A percentile compares a stretch with the other conserved stretches of the same genome.
Evolutionary conservation across 257 asterid species (phyloP).

Genomic region (Jaltomata sinuosa): DNA sequence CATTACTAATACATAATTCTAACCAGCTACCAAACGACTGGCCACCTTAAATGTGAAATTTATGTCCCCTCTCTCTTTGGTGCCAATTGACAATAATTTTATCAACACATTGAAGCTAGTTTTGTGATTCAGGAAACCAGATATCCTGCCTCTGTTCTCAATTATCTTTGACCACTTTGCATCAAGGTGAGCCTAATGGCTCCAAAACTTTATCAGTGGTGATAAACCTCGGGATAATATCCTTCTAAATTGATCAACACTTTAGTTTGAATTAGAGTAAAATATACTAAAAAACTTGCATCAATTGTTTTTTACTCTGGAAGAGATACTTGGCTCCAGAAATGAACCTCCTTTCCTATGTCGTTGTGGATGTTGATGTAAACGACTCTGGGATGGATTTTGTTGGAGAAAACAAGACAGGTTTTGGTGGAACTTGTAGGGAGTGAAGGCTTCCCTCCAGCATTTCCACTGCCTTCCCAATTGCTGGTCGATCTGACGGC

Average conservation of each 20-base stretch:
- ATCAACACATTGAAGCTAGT: neutral
- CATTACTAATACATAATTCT: too few species aligned
- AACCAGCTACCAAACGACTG: too few species aligned
- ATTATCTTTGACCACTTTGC: neutral
- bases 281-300: neutral
- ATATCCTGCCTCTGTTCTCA: neutral
- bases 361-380: neutral
- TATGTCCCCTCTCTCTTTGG: too few species aligned
- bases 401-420: conserved; percentile 18
- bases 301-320: neutral
- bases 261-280: neutral
- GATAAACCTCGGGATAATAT: neutral
- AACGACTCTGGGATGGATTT: conserved; percentile 3
- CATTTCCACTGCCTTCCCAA: conserved; percentile 54
- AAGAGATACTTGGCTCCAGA: neutral
- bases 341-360: neutral
- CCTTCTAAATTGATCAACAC: neutral
- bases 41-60: too few species aligned
- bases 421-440: conserved; percentile 50
- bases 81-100: too few species aligned
- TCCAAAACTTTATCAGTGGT: neutral
- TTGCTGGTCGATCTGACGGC: conserved; percentile 52
- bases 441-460: conserved; percentile 36
- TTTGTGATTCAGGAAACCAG: neutral
- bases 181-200: neutral